phyloP scores from a whole-genome alignment of 2,329 filamentous ascomycete genomes.

The Exophiala calicioides region DNA sequence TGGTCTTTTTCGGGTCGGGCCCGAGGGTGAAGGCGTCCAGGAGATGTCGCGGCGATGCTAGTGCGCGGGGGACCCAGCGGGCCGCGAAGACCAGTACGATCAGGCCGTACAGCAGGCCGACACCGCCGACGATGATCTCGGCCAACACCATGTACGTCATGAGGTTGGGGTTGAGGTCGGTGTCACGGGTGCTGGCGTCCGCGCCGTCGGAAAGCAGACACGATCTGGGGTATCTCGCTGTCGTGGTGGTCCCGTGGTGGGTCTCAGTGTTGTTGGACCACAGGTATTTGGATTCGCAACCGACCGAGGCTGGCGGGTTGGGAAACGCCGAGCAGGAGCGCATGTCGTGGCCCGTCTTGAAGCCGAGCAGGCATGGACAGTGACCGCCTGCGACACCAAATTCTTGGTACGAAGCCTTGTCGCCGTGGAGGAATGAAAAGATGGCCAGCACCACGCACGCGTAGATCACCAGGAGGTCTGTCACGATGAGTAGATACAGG shows the following conservation, averaged over 20 bases:
- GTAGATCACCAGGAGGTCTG: constrained; percentile 16
- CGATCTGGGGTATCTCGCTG: constrained; percentile 11
- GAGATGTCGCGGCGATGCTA: constrained; percentile 9
- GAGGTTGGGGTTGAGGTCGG: constrained; percentile 16
- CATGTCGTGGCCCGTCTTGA: constrained; percentile 16
- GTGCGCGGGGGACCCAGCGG: constrained; percentile 11
- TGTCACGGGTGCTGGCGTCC: constrained; percentile 1
- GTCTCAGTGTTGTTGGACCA: constrained; percentile 15
- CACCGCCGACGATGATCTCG: constrained; percentile 49
- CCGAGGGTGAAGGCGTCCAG: constrained; percentile 6
- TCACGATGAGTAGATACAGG: constrained; percentile 16
- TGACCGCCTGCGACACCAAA: constrained; percentile 10
- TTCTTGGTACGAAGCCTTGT: constrained; percentile 14
- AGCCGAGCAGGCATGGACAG: constrained; percentile 16
- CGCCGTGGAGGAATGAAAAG: constrained; percentile 14
- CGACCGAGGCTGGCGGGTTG: background rate
- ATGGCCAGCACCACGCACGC: constrained; percentile 10
- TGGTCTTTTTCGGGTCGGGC: background rate
- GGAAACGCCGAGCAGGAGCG: constrained; percentile 2
- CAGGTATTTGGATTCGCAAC: constrained; percentile 10
- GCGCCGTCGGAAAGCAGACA: constrained; percentile 12
- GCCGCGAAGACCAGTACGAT: constrained; percentile 15
- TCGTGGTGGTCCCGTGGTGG: background rate
- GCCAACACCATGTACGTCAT: constrained; percentile 35
- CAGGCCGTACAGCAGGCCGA: constrained; percentile 42